phyloP scores from a whole-genome alignment of 208 protist genomes.

The Trichomonas vaginalis region DNA sequence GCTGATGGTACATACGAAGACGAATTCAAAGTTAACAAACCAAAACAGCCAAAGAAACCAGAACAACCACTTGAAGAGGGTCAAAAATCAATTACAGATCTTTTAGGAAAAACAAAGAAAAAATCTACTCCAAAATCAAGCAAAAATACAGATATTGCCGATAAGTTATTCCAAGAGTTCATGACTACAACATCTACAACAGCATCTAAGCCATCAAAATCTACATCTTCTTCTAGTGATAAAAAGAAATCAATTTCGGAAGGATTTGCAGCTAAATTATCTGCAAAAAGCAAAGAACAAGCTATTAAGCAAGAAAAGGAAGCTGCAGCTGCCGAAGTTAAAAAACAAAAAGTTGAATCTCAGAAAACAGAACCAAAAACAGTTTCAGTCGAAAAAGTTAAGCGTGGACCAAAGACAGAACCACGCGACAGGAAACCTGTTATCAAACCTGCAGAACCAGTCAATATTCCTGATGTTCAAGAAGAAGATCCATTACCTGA shows the following conservation, averaged over 20 bases:
- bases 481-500: neutral
- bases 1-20: neutral
- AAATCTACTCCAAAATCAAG: neutral
- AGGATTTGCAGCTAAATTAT: neutral
- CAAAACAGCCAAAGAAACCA: neutral
- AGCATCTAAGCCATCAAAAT: neutral
- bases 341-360: neutral
- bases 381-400: neutral
- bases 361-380: neutral
- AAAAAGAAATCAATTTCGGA: neutral
- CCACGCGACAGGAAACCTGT: neutral
- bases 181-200: neutral
- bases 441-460: neutral
- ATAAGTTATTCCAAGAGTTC: neutral
- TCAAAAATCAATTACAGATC: neutral
- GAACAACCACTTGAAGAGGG: neutral
- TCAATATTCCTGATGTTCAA: neutral
- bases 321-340: neutral
- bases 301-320: neutral
- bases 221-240: neutral
- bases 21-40: neutral
- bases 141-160: neutral
- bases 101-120: neutral
- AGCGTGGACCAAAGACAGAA: neutral
- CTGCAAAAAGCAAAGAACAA: neutral